A percentile compares a stretch with the other conserved stretches of the same genome.
These are phyloP conservation scores for Phytophthora ohioensis DNA, from an alignment of 352 stramenopile genomes.

Conservation along the genomic window DNA sequence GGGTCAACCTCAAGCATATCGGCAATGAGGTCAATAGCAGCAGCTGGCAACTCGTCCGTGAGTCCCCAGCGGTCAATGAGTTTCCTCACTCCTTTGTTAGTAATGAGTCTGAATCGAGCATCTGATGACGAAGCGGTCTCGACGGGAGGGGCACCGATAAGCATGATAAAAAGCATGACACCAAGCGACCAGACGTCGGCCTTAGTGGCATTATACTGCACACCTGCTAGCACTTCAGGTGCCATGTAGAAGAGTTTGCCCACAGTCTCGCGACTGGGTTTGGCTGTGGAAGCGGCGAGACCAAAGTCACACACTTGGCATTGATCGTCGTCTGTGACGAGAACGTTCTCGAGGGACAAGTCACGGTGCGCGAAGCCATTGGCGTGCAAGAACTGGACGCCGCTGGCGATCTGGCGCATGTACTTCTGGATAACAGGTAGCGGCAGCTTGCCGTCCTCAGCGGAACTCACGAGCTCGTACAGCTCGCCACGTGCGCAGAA, in stretches of 20 bases:
- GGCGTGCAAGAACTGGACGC: constrained; percentile 80
- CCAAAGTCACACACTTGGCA: constrained; percentile 89
- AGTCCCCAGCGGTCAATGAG: constrained; percentile 78
- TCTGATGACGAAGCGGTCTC: constrained; percentile 65
- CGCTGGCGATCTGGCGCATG: constrained; percentile 70
- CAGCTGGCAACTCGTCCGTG: constrained; percentile 55
- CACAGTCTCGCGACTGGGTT: constrained; percentile 61
- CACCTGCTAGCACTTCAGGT: constrained; percentile 74
- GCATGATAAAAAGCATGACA: constrained; percentile 89
- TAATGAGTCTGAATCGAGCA: constrained; percentile 73
- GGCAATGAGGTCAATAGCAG: constrained; percentile 69
- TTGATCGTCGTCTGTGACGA: constrained; percentile 73
- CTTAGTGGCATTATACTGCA: constrained; percentile 76
- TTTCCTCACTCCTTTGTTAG: constrained; percentile 60
- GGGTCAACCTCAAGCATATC: constrained; percentile 73
- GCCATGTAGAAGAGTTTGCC: constrained; percentile 91
- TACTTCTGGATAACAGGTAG: constrained; percentile 56
- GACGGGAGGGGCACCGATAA: constrained; percentile 71
- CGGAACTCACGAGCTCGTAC: constrained; percentile 81
- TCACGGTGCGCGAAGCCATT: constrained; percentile 85
- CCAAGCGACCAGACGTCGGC: constrained; percentile 88
- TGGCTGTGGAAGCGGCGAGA: constrained; percentile 60
- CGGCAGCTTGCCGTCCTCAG: constrained; percentile 58
- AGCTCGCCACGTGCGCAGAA: constrained; percentile 78
- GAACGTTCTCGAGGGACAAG: constrained; percentile 87